These are phyloP conservation scores for Oldenlandia corymbosa DNA, from an alignment of 257 asterid genomes.

Conservation along the genomic window DNA sequence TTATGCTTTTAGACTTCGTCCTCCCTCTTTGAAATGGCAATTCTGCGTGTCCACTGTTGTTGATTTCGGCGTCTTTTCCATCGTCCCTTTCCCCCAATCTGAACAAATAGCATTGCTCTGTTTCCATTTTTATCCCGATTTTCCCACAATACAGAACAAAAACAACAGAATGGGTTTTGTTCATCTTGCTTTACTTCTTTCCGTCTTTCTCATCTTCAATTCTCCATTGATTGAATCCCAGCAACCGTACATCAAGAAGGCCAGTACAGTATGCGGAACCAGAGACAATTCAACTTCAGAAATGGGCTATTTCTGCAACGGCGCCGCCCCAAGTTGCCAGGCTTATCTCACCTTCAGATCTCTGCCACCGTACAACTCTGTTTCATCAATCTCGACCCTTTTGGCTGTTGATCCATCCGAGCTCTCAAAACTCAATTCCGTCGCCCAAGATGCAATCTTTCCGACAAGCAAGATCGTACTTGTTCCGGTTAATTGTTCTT, in stretches of 20 bases:
- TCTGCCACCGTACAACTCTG: slow-evolving; percentile 41
- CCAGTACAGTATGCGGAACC: slow-evolving; percentile 20
- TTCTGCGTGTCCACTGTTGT: too few relatives aligned
- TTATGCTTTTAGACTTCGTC: slow-evolving; percentile 3
- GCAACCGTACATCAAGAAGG: slow-evolving; percentile 55
- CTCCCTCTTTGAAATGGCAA: not conserved
- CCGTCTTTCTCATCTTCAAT: slow-evolving; percentile 27
- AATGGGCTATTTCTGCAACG: slow-evolving; percentile 80
- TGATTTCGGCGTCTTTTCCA: not conserved
- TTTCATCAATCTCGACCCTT: slow-evolving; percentile 55
- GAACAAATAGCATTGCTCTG: too few relatives aligned
- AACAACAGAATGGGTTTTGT: slow-evolving; percentile 24
- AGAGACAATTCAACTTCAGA: slow-evolving; percentile 37
- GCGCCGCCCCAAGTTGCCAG: slow-evolving; percentile 41
- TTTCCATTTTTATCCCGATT: too few relatives aligned
- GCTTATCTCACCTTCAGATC: slow-evolving; percentile 77
- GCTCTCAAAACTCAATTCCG: slow-evolving; percentile 54
- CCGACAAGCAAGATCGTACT: slow-evolving; percentile 34
- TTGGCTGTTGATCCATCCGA: slow-evolving; percentile 35
- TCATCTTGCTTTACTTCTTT: slow-evolving; percentile 15
- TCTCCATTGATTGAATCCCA: slow-evolving; percentile 39
- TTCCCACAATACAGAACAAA: too few relatives aligned
- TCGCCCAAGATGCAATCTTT: slow-evolving; percentile 30
- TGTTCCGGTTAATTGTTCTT: slow-evolving; percentile 73
- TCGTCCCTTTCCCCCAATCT: not conserved